Evolutionary conservation across 345 rosid genomes (phyloP).

Genomic region (Chamaenerion angustifolium): DNA sequence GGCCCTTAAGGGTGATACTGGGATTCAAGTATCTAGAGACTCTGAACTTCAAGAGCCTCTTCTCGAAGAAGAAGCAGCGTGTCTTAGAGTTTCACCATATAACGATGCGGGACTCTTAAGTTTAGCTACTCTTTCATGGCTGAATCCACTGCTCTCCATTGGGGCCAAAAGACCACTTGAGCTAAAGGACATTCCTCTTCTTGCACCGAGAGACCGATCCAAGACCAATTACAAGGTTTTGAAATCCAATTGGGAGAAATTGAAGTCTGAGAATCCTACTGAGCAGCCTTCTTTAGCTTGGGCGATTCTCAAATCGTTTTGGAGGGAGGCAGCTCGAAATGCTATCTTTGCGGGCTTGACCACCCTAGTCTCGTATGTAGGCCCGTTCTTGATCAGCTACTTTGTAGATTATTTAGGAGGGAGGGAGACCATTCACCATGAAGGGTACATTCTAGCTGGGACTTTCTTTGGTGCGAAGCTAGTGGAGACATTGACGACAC

Average conservation of each 20-base stretch:
- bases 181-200: slow-evolving; percentile 95
- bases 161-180: slow-evolving; percentile 95
- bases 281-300: slow-evolving; percentile 80
- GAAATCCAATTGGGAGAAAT: slow-evolving; percentile 83
- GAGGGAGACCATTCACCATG: slow-evolving; percentile 68
- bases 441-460: slow-evolving; percentile 93
- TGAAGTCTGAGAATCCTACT: slow-evolving; percentile 58
- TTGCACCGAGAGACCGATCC: slow-evolving; percentile 74
- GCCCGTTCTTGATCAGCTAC: slow-evolving; percentile 92
- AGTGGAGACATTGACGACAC: slow-evolving; percentile 78
- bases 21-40: slow-evolving; percentile 43
- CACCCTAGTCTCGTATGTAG: slow-evolving; percentile 88
- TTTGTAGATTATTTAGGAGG: slow-evolving; percentile 94
- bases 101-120: slow-evolving; percentile 63
- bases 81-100: slow-evolving; percentile 78
- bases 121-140: slow-evolving; percentile 83
- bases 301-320: slow-evolving; percentile 75
- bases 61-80: slow-evolving; percentile 73
- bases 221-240: slow-evolving; percentile 74
- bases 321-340: slow-evolving; percentile 96
- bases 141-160: slow-evolving; percentile 77
- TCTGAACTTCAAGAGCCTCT: slow-evolving; percentile 80
- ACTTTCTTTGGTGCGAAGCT: slow-evolving; percentile 88
- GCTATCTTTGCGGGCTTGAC: slow-evolving; percentile 85
- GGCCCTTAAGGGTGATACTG: slow-evolving; percentile 59